Evolutionary conservation across 2,329 filamentous ascomycete species (phyloP).

Genomic region (Penicillium nordicum): DNA sequence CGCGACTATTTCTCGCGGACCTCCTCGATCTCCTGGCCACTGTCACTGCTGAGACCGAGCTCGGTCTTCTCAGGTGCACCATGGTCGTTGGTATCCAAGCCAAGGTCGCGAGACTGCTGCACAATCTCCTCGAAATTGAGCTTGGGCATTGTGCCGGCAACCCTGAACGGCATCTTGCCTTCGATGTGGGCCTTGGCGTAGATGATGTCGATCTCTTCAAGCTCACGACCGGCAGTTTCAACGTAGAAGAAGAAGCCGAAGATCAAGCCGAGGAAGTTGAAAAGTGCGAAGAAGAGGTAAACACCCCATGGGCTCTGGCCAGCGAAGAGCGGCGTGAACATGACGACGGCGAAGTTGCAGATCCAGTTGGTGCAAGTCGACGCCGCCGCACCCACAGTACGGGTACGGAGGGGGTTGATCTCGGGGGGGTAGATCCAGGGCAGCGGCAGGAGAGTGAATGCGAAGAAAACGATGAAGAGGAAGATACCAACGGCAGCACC

Average conservation of each 20-base stretch:
- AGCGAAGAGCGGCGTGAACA: constrained; percentile 44
- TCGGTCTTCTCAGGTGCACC: constrained; percentile 18
- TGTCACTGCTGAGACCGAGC: constrained; percentile 20
- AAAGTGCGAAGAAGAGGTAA: constrained; percentile 41
- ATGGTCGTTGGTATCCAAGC: constrained; percentile 15
- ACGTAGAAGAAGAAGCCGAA: constrained; percentile 53
- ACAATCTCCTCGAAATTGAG: constrained; percentile 27
- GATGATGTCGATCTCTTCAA: constrained; percentile 36
- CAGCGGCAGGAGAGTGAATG: constrained; percentile 46
- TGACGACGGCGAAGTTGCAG: constrained; percentile 53
- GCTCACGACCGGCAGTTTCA: constrained; percentile 43
- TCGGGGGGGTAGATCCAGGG: constrained; percentile 9
- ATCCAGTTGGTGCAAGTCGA: constrained; percentile 54
- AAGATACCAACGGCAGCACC: constrained; percentile 58
- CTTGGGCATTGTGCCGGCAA: constrained; percentile 31
- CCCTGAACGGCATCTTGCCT: constrained; percentile 28
- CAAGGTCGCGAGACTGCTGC: constrained; percentile 24
- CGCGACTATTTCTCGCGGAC: constrained; percentile 1
- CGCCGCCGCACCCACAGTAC: constrained; percentile 51
- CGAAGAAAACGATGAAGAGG: constrained; percentile 65
- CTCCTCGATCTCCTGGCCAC: constrained; percentile 9
- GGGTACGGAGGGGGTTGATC: constrained; percentile 52
- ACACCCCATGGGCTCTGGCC: constrained; percentile 34
- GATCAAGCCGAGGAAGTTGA: constrained; percentile 44
- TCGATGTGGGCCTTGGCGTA: constrained; percentile 5